Base-by-base conservation (phyloP, 1,284 basidiomycete genomes). In the Peniophora sp. region DNA sequence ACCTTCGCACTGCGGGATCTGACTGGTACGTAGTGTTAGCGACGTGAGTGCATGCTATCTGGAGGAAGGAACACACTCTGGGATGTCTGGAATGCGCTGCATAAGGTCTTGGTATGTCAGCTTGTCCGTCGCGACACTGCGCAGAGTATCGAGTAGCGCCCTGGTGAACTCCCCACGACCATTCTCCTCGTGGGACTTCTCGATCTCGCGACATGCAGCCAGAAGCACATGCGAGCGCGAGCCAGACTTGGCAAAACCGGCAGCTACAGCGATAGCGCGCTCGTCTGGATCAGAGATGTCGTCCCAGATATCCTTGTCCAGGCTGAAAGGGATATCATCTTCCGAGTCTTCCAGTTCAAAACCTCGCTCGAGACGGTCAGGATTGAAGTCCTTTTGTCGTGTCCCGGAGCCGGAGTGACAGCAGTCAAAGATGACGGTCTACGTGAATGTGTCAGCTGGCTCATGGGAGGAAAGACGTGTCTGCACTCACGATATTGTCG, bases 381-480 rank as follows among this genome's bases (percentile, higher is more conserved):
- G 35, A 17, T 51, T 46, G 46, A 20, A 14, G 2, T 2, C n/a
- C 20, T 3, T 34, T 24, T 50, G 48, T 14, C 15, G 58, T 27
- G 65, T 57, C 8, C 69, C 65, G 6, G 62, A 45, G 18, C 43
- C 68, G 12, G 69, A 68, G 52, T 62, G 60, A 52, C 70, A 70
- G 45, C 67, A 69, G 52, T 71, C 69, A n/a, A 72, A 55, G 36
- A 72, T 68, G 10, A 70, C 55, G 10, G 68, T 70, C 68, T 69
- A 34, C 3, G 17, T 42, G 17, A 10, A 12, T 51, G 20, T 45
- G 5, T 22, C 2, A 23, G 49, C 42, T 39, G 32, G 37, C 36
- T 12, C 32, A 5, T 49, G 17, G 6, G 9, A 48, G 17, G 39
- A n/a, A 49, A 23, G 42, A 3, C 12, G 35, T 36, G 11, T 10